Evolutionary conservation across 2,329 filamentous ascomycete species (phyloP), one percentile per base, ranked within the genome.

Genomic region (Endoconidiophora polonica): DNA sequence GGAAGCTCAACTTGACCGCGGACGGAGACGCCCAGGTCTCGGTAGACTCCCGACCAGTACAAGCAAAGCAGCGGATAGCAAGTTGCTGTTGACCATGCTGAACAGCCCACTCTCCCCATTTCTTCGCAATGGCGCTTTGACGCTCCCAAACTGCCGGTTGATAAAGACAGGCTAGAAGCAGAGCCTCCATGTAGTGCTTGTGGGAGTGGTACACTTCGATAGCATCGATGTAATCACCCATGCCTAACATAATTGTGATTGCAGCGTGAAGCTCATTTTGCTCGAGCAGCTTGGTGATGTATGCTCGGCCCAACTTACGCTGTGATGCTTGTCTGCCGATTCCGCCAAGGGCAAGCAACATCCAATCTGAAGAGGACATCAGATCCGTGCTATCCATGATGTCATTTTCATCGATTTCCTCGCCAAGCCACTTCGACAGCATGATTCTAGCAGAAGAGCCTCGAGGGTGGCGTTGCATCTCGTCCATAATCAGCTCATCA

Each of bases 331-430:
- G 63, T 2, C 79, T 76, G 47, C 84, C 86, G 65, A 96, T 93
- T 39, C 86, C 84, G 60, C 86, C 94, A 47, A 98, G 66, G 9
- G 91, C 90, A 36, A 98, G 69, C 52, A 96, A 68, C 86, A 98
- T 95, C 91, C 91, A 98, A 64, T 96, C 91, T 0, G 86, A 85
- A 2, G 84, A 86, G 7, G 86, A 90, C 74, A 91, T 88, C n/a
- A 85, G 82, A 56, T 90, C 79, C 0, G 86, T 83, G 41, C 78
- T 84, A 2, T 84, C 78, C 9, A 79, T 74, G 75, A 94, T 84
- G 39, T 86, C 74, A 58, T 94, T 86, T 0, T 81, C 74, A 53
- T 86, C 80, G 1, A 46, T 45, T 37, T 86, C 77, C 54, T 94
- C 84, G 12, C 88, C 87, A 0, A 98, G 74, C 91, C 91, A 98